Evolutionary conservation across 2,329 filamentous ascomycete genomes (phyloP), one percentile per base, ranked within the genome.

Genomic region (Chalaropsis thielavioides): DNA sequence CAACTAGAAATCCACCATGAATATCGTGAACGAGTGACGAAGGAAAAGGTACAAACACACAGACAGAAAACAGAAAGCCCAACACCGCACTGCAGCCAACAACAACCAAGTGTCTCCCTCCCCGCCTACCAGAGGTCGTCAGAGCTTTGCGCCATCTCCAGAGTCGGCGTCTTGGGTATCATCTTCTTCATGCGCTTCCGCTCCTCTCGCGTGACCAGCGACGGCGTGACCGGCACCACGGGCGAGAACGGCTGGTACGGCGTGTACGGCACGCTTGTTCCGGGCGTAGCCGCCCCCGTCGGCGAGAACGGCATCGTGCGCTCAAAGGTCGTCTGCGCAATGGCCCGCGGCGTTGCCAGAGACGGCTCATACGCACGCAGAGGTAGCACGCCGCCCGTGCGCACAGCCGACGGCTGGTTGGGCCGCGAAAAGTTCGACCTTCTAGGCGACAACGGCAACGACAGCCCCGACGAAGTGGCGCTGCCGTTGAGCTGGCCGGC

Each of bases 231-330:
- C 0, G 89, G 89, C 62, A 90, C 81, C 60, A 89, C 78, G 0
- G 88, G 87, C 6, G 86, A 88, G 72, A 86, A 89, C 0, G 89
- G 89, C 77, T 92, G 89, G 70, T 92, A 92, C 0, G 89, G 87
- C 64, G 83, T 84, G 73, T 92, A 92, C 1, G 88, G 88, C 24
- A 85, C 81, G 0, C 83, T 79, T 24, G 78, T 79, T 3, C 81
- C 83, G 0, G 87, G 88, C 2, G 84, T 87, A 58, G 81, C 81
- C 27, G 83, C 77, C 0, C 81, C 82, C 0, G 74, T 75, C 2
- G 85, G 84, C 2, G 82, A 83, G 65, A 82, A 70, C 1, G 81
- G 80, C 0, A 74, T 76, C 24, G 75, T 76, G 40, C 84, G 77
- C 70, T 86, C 83, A 68, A 87, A 82, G 0, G 85, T 81, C 0